Conservation (phyloP, 2,329 filamentous ascomycete genomes). For the Colletotrichum neosansevieriae region DNA sequence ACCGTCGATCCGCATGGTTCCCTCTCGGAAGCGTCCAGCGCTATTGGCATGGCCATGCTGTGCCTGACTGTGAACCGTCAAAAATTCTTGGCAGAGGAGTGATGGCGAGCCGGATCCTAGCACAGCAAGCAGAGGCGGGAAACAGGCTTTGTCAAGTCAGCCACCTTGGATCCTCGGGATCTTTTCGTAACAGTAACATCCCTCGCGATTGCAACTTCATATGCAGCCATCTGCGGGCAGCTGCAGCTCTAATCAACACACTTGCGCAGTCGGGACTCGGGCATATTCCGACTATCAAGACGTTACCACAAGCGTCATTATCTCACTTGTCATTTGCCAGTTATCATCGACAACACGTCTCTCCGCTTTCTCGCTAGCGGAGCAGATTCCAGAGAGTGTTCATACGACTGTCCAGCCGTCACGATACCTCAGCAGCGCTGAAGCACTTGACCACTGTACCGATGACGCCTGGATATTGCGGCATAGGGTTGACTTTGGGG, state of each 20-base stretch:
- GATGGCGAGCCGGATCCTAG: neutral
- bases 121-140: neutral
- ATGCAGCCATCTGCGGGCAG: constrained; percentile 20
- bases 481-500: constrained; percentile 14
- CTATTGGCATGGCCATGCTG: neutral
- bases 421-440: constrained; percentile 3
- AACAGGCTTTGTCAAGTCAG: constrained; percentile 1
- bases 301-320: constrained; percentile 12
- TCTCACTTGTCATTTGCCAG: constrained; percentile 19
- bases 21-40: constrained; percentile 12
- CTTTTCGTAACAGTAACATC: constrained; percentile 7
- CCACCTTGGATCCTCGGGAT: constrained; percentile 9
- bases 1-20: constrained; percentile 15
- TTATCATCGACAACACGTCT: constrained; percentile 14
- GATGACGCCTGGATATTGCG: constrained; percentile 25
- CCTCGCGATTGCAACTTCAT: constrained; percentile 4
- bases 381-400: constrained; percentile 2
- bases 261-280: constrained; percentile 29
- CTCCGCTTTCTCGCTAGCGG: constrained; percentile 34
- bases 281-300: constrained; percentile 36
- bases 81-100: neutral
- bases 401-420: constrained; percentile 14
- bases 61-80: neutral
- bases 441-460: constrained; percentile 24
- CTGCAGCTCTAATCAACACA: constrained; percentile 21